These are phyloP conservation scores for Salinomyces thailandicus DNA, from an alignment of 2,329 filamentous ascomycete genomes.

Conservation along the genomic window DNA sequence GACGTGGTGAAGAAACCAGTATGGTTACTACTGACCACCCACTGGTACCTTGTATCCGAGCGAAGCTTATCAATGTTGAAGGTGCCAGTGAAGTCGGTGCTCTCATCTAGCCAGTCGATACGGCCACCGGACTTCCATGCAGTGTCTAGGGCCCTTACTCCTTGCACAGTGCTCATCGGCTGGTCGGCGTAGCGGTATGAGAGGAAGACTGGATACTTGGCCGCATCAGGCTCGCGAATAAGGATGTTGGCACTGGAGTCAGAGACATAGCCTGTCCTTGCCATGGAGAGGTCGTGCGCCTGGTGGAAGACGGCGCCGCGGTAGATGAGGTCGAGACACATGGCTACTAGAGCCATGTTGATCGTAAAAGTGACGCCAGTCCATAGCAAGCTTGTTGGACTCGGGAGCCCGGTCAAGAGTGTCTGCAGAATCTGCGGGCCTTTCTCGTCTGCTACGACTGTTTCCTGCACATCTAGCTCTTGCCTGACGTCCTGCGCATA, in stretches of 20 bases:
- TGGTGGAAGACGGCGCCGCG: slow-evolving; percentile 60
- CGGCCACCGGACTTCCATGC: slow-evolving; percentile 58
- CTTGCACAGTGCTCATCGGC: slow-evolving; percentile 26
- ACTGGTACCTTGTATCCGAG: slow-evolving; percentile 68
- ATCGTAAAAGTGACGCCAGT: slow-evolving; percentile 48
- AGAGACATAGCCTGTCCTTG: slow-evolving; percentile 78
- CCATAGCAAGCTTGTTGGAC: slow-evolving; percentile 53
- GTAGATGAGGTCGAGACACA: slow-evolving; percentile 69
- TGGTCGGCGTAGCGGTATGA: slow-evolving; percentile 42
- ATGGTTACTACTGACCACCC: slow-evolving; percentile 76
- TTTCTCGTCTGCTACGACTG: slow-evolving; percentile 48
- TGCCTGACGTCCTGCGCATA: slow-evolving; percentile 26
- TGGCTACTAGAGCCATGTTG: slow-evolving; percentile 58
- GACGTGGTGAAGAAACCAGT: slow-evolving; percentile 72
- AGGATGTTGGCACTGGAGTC: slow-evolving; percentile 68
- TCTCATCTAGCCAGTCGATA: slow-evolving; percentile 56
- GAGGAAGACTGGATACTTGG: slow-evolving; percentile 64
- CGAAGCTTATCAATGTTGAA: slow-evolving; percentile 57
- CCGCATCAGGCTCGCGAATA: slow-evolving; percentile 69
- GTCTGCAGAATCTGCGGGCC: slow-evolving; percentile 50
- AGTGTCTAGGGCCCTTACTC: slow-evolving; percentile 34
- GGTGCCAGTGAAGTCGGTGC: slow-evolving; percentile 71
- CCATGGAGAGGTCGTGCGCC: slow-evolving; percentile 68
- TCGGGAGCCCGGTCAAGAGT: slow-evolving; percentile 66
- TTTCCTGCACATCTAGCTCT: slow-evolving; percentile 53